Evolutionary conservation across 2,329 filamentous ascomycete species (phyloP), one percentile per base, ranked within the genome.

Genomic region (Dichotomopilus funicola): DNA sequence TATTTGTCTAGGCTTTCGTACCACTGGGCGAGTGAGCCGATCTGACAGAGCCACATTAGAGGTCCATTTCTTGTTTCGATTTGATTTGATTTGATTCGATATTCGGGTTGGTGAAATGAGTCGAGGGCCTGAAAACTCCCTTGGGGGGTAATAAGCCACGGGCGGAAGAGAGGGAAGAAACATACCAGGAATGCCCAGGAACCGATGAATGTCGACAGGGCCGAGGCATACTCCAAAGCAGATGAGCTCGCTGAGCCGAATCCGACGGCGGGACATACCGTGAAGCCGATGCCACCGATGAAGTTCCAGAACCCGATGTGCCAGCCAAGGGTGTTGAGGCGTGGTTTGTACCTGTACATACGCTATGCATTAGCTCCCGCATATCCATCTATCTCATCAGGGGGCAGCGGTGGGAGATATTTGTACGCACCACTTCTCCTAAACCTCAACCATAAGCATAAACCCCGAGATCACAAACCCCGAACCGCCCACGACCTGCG

Each of bases 231-330:
- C 42, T 72, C 67, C 3, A 75, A 72, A 1, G 71, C 71, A 38
- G 68, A 69, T 34, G 68, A 71, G 53, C 72, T 67, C 31, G 64
- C 68, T 6, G 65, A 66, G 9, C 69, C 78, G 53, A 77, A 80
- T 0, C 80, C 81, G 35, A 83, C 64, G 2, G 76, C 80, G n/a
- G 79, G 80, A 57, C 79, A 82, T 0, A 83, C 70, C 5, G 80
- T 85, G 64, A 86, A 87, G 0, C 83, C 83, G 31, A 86, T 63
- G 1, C 78, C 78, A 1, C 85, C 85, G 19, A 87, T 70, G 2
- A 85, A 66, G 62, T 87, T 87, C 82, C 83, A 87, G 7, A 78
- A 67, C 0, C 82, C 84, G 61, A 88, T 79, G 66, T 87, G 82
- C 85, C 84, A 87, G 3, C 84, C 84, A 1, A 88, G 72, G 0